Conservation (phyloP, 1,284 basidiomycete genomes). For the Fomitopsis schrenkii region DNA sequence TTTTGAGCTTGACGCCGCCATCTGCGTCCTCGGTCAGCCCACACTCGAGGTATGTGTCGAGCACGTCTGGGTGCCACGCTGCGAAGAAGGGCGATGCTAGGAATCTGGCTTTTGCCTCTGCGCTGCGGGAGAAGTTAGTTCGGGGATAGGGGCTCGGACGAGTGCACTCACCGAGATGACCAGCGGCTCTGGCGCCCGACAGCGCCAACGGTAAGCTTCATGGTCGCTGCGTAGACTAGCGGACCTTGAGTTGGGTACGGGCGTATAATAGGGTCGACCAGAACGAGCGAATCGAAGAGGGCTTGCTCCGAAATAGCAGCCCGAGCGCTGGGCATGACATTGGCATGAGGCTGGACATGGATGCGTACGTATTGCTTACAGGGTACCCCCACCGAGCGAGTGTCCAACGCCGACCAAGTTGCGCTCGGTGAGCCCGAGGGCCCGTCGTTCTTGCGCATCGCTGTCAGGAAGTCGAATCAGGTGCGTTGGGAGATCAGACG, state of each 20-base stretch:
- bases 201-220: conserved; percentile 38
- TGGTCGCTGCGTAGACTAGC: conserved; percentile 8
- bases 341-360: not conserved
- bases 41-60: conserved; percentile 66
- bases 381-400: conserved; percentile 74
- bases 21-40: conserved; percentile 43
- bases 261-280: conserved; percentile 78
- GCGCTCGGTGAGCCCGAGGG: conserved; percentile 42
- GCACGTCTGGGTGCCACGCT: conserved; percentile 67
- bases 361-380: conserved; percentile 38
- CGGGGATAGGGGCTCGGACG: not conserved
- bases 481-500: conserved; percentile 40
- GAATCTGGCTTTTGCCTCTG: conserved; percentile 57
- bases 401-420: conserved; percentile 72
- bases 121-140: conserved; percentile 32
- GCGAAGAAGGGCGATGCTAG: conserved; percentile 63
- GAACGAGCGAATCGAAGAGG: conserved; percentile 69
- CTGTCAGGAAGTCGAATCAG: conserved; percentile 41
- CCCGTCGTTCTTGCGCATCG: conserved; percentile 37
- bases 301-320: conserved; percentile 60
- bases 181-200: conserved; percentile 64
- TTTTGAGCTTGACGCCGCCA: conserved; percentile 54
- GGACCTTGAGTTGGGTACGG: conserved; percentile 24
- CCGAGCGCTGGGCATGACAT: conserved; percentile 37
- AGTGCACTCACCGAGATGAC: conserved; percentile 46